Evolutionary conservation across 2,329 filamentous ascomycete species (phyloP), one percentile per base, ranked within the genome.

Genomic region (Calonectria pseudoreteaudii): DNA sequence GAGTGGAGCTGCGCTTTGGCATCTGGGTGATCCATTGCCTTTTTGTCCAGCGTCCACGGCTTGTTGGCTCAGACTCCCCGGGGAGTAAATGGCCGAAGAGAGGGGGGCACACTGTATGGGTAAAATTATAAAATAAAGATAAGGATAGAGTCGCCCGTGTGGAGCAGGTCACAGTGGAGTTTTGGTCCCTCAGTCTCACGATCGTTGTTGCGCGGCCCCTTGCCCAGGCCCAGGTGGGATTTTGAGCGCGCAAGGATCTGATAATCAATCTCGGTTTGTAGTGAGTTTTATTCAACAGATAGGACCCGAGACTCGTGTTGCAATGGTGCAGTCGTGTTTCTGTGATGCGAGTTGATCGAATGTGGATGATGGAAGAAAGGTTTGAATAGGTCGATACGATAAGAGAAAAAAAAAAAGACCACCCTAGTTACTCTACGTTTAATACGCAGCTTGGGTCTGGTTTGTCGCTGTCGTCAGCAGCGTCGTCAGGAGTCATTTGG

Each of bases 401-500:
- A 31, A 38, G 23, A 23, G 50, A 50, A 44, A 30, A 50, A n/a
- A 31, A 36, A 11, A 4, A 31, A 52, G 20, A n/a, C n/a, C n/a
- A n/a, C 13, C 28, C 34, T n/a, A 47, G 44, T 56, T 31, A 8
- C 9, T 13, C 10, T 26, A 13, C 44, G 9, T 26, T n/a, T 14
- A 36, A 44, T 26, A 67, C 9, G 50, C 23, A 65, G 18, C 44
- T 38, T 31, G 14, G 28, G n/a, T 30, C 11, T 38, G 18, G n/a
- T n/a, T 18, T 8, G 23, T 23, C 10, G 38, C 50, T 14, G 66
- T 66, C 66, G 71, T 73, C 71, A 69, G 58, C 60, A 69, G 44
- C 66, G 41, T 73, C 71, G 66, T 73, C 67, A 66, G 10, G 50
- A 50, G 26, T 47, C 50, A 52, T 23, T 28, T 41, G 56, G 66